Conservation (phyloP, 2,329 filamentous ascomycete species). For the Rutstroemia sydowiana region DNA sequence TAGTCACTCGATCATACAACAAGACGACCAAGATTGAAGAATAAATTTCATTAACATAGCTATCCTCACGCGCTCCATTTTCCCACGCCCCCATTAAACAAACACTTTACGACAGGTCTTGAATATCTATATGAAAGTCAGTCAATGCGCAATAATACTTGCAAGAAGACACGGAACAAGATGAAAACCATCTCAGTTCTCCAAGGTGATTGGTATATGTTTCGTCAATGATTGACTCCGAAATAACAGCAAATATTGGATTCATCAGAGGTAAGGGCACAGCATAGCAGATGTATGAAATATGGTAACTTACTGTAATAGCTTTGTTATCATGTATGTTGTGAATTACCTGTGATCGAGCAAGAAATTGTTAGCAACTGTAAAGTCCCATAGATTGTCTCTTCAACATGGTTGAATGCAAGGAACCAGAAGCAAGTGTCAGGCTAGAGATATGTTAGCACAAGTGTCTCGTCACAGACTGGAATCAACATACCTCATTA, state of each 20-base stretch:
- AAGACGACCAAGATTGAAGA: no score
- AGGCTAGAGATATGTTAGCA: conserved; percentile 20
- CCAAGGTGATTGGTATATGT: conserved; percentile 33
- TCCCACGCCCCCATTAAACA: no score
- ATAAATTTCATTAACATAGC: no score
- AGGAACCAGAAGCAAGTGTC: conserved; percentile 28
- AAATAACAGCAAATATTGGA: conserved; percentile 31
- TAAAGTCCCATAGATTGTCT: background rate
- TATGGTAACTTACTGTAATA: no score
- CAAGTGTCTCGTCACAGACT: no score
- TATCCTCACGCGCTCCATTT: no score
- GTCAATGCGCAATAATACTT: background rate
- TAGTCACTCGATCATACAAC: no score
- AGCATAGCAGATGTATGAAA: no score
- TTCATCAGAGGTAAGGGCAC: conserved; percentile 30
- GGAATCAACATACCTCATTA: conserved; percentile 38
- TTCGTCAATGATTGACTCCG: conserved; percentile 31
- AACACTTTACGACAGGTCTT: no score
- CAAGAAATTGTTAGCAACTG: conserved; percentile 19
- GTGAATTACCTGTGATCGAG: conserved; percentile 15
- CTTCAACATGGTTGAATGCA: conserved; percentile 5
- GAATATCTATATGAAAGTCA: no score
- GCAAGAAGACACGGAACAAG: background rate
- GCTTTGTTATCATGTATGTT: no score
- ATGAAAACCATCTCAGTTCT: conserved; percentile 30